phyloP scores from a whole-genome alignment of 2,329 filamentous ascomycete species.

The Didymella pinodella region DNA sequence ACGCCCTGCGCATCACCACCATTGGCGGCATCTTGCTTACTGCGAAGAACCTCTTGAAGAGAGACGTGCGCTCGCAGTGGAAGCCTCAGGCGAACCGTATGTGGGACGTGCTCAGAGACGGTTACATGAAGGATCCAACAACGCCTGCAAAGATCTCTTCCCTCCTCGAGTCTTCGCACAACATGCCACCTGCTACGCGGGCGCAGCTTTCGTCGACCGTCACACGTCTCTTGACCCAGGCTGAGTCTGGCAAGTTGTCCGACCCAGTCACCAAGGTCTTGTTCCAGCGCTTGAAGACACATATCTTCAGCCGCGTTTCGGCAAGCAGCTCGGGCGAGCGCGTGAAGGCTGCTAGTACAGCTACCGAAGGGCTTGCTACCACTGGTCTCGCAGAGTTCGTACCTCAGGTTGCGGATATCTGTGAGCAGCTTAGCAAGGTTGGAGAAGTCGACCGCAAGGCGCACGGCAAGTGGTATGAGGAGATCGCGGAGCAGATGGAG shows the following conservation, averaged over 20 bases:
- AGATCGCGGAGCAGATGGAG: constrained; percentile 65
- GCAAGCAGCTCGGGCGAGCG: constrained; percentile 74
- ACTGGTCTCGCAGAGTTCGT: constrained; percentile 78
- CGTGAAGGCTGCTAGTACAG: constrained; percentile 72
- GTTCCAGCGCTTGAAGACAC: constrained; percentile 70
- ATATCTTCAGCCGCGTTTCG: constrained; percentile 70
- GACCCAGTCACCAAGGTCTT: constrained; percentile 73
- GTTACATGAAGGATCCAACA: constrained; percentile 63
- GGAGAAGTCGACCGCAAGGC: constrained; percentile 72
- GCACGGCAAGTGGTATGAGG: constrained; percentile 75
- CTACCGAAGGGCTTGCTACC: constrained; percentile 72
- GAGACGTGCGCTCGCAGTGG: constrained; percentile 80
- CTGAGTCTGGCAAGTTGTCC: constrained; percentile 58
- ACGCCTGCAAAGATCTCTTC: constrained; percentile 56
- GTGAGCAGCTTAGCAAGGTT: constrained; percentile 71
- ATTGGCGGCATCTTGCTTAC: constrained; percentile 78
- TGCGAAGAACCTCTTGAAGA: constrained; percentile 82
- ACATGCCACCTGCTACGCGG: constrained; percentile 59
- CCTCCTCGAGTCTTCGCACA: constrained; percentile 59
- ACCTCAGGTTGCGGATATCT: constrained; percentile 71
- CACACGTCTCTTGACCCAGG: constrained; percentile 62
- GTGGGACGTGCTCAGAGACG: constrained; percentile 70
- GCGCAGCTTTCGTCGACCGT: constrained; percentile 55
- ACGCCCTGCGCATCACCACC: constrained; percentile 72
- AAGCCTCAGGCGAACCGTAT: constrained; percentile 76